Conservation (phyloP, 2,329 filamentous ascomycete species). For the Talaromyces rugulosus region DNA sequence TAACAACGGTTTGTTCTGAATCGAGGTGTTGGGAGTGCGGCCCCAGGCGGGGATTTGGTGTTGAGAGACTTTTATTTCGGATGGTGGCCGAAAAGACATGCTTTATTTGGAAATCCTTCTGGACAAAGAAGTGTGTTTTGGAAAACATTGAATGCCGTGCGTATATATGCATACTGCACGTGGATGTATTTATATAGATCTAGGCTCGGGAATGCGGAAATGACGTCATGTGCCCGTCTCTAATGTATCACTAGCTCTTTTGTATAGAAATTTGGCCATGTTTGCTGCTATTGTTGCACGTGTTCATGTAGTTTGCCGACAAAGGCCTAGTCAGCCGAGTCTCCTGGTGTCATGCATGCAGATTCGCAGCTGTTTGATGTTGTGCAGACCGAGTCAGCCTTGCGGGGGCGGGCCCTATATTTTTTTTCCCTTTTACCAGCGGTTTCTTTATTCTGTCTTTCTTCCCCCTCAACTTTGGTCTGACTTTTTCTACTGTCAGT, state of each 20-base stretch:
- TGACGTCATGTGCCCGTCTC: background rate
- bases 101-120: background rate
- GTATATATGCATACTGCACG: background rate
- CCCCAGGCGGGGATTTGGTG: constrained; percentile 57
- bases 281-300: background rate
- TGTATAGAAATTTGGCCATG: background rate
- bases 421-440: background rate
- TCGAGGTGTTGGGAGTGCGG: constrained; percentile 60
- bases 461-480: background rate
- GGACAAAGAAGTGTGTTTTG: too few relatives aligned
- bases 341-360: background rate
- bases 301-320: background rate
- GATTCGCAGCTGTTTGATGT: background rate
- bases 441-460: background rate
- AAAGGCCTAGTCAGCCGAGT: background rate
- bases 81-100: constrained; percentile 42
- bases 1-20: constrained; percentile 59
- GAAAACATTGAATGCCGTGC: too few relatives aligned
- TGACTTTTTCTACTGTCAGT: background rate
- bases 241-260: background rate
- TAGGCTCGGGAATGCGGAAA: background rate
- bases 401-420: background rate
- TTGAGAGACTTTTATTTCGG: constrained; percentile 52
- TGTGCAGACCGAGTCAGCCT: background rate
- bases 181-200: background rate